Base-by-base conservation (phyloP, 345 rosid species). In the Draba incana region DNA sequence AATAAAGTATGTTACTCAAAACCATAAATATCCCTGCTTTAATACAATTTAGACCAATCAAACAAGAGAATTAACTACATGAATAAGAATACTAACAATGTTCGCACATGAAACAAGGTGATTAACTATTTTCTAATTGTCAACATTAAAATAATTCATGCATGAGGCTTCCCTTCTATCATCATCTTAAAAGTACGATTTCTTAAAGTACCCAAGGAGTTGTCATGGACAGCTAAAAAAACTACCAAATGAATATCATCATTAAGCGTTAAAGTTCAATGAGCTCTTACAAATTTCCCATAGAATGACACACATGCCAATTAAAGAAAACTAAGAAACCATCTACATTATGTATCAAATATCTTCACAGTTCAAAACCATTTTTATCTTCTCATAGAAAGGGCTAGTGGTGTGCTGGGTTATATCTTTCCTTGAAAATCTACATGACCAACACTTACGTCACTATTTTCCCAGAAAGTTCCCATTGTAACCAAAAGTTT, bases 171-270 rank as follows among this genome's bases (percentile, higher is more conserved):
- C 35, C 71, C 33, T 54, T 50, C 37, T 33, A 6, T 54, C 11
- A 42, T 31, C 53, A 66, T 54, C 62, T 67, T 66, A 54, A 9
- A 3, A 24, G 33, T 50, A 64, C 6, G 23, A 64, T 38, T 38
- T 6, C 46, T 57, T 50, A 37, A 37, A 49, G 10, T 37, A 23
- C 33, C 47, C 47, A 49, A 47, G 45, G 44, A 48, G 6, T 33
- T 47, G 35, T 12, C 12, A 52, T 49, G 57, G 37, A 35, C 46
- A 49, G 47, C 57, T 5, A 42, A 33, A 63, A 48, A 63, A 48
- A 63, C 43, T 62, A 64, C 38, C 57, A 49, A 64, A 50, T 64
- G 57, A 64, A 37, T 64, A 50, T 39, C 38, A 50, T 39, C 38
- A 39, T 27, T 38, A 24, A 51, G 49, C 48, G 23, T 13, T 24